Base-by-base conservation (phyloP, 2,329 filamentous ascomycete genomes). In the Phoma sp. region DNA sequence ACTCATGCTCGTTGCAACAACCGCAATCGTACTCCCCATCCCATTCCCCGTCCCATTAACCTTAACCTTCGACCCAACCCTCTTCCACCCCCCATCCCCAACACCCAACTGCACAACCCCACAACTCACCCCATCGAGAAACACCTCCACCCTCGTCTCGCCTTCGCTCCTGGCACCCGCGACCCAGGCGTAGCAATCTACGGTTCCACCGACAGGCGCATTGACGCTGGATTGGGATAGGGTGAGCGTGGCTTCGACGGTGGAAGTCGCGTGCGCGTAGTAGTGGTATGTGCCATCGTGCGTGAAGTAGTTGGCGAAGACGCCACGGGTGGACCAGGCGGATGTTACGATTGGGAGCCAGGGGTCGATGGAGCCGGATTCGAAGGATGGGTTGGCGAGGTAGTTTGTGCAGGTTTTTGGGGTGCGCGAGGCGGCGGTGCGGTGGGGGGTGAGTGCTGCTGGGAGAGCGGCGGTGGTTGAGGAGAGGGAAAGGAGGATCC, bases 371-470 rank as follows among this genome's bases (percentile, higher is more conserved):
- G 14, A 9, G 32, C 32, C 32, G 25, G 43, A 25, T 4, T 53
- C 50, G 32, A 53, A 53, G 15, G 50, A 53, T 3, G 50, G 50
- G 25, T 53, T 53, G 12, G 1, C 5, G 26, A 53, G 43, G 21
- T 36, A 17, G 38, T 53, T 53, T 7, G 18, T 26, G 38, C 50
- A 53, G 1, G 42, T 17, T 17, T 2, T 25, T 42, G 30, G n/a
- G 20, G 23, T n/a, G n/a, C n/a, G n/a, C n/a, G n/a, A n/a, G n/a
- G n/a, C n/a, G n/a, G n/a, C n/a, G n/a, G n/a, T n/a, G n/a, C n/a
- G n/a, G n/a, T n/a, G n/a, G n/a, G n/a, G n/a, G n/a, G n/a, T n/a
- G n/a, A n/a, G n/a, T n/a, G 15, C 14, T 29, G 36, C 15, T 39
- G 48, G 40, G 17, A 52, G 34, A 17, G 34, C 40, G 14, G 33